Evolutionary conservation across 768 basidiomycete species (phyloP), one percentile per base, ranked within the genome.

Genomic region (Auricularia cornea): DNA sequence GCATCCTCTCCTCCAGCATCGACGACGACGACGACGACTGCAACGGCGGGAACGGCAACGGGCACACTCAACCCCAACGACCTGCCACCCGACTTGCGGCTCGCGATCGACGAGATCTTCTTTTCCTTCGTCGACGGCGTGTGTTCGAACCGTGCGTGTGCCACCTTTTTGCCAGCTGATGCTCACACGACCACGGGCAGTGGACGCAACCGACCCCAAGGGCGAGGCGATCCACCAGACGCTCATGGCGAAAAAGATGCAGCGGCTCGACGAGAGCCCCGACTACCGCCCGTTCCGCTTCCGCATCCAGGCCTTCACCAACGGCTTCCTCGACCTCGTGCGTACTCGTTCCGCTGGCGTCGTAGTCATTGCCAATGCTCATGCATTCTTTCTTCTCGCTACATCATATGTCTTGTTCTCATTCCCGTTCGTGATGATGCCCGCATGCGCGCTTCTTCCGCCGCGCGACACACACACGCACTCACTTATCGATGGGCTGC

Each of bases 201-300:
- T 98, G 76, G 93, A 97, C 63, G 89, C 91, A 3, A 90, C 87
- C 59, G 97, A 98, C 72, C 81, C 84, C 32, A 99, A 99, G 74
- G 96, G 96, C 60, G 96, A 99, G 73, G 88, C 91, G 52, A 94
- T 99, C 63, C 96, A 99, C 72, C 96, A 99, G 76, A 93, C 93
- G 38, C 81, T 98, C 69, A 99, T 99, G 96, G 90, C 95, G 1
- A 98, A 98, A 81, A 92, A 92, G 81, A 98, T 99, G 96, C 91
- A 94, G 69, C 87, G 93, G 61, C 80, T 98, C 62, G 95, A 97
- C 72, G 96, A 98, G 77, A 94, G 92, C 40, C 86, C 88, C 51
- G 96, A 98, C 75, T 99, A 96, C 76, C 85, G 96, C 30, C 96
- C 96, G 59, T 98, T 99, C 85, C 98, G 98, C 76, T 99, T 99